Percentiles rank a stretch among this genome's conserved stretches.
Evolutionary conservation across 2,329 filamentous ascomycete species (phyloP).

Genomic region (Pseudopithomyces maydicus): DNA sequence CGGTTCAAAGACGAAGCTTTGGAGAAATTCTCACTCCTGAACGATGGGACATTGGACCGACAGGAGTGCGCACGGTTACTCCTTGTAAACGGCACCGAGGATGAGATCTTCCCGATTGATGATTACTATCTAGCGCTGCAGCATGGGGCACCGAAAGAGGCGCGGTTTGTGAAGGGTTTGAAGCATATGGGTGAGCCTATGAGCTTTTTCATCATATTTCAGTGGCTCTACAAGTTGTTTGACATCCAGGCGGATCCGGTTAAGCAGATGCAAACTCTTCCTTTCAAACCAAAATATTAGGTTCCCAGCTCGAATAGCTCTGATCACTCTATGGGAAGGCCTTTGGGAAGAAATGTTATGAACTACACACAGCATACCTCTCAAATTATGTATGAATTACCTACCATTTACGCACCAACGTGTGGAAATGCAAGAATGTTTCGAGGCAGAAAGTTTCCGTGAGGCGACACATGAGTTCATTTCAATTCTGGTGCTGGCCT

Average conservation of each 20-base stretch:
- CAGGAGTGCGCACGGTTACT: constrained; percentile 55
- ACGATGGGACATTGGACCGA: constrained; percentile 60
- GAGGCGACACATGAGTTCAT: too few relatives aligned
- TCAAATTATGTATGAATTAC: too few relatives aligned
- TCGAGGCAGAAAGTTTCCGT: too few relatives aligned
- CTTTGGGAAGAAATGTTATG: background rate
- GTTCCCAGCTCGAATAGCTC: background rate
- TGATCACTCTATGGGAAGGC: background rate
- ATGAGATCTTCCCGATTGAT: constrained; percentile 67
- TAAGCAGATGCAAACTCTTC: constrained; percentile 54
- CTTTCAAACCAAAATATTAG: constrained; percentile 53
- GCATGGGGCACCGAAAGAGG: constrained; percentile 60
- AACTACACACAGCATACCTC: too few relatives aligned
- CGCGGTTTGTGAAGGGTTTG: constrained; percentile 48
- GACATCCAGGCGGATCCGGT: constrained; percentile 49
- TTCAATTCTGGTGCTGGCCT: too few relatives aligned
- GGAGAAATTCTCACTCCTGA: constrained; percentile 59
- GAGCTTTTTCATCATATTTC: constrained; percentile 54
- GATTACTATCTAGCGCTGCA: constrained; percentile 62
- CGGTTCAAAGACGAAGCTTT: constrained; percentile 55
- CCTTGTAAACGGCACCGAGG: constrained; percentile 63
- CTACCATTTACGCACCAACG: too few relatives aligned
- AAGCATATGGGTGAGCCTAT: constrained; percentile 60
- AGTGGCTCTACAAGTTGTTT: constrained; percentile 56
- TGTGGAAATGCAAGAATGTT: too few relatives aligned